Evolutionary conservation across 1,139 yeast genomes (phyloP).

Genomic region (Candida sp.): DNA sequence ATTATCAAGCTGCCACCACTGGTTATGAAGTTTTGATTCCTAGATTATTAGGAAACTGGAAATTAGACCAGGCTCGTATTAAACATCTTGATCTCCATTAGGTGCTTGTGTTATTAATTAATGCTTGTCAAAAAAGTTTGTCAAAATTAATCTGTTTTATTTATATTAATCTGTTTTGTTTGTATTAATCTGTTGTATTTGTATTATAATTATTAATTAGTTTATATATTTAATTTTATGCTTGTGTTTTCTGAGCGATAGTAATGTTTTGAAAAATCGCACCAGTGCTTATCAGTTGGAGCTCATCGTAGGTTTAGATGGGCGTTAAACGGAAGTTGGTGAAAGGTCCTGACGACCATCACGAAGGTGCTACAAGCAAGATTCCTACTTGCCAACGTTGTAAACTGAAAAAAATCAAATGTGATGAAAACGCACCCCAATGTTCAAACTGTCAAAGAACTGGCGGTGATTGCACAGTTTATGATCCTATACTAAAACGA

Average conservation of each 20-base stretch:
- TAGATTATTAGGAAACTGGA: constrained; percentile 36
- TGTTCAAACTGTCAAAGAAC: constrained; percentile 71
- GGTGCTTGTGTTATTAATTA: too few species aligned
- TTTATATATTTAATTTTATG: too few species aligned
- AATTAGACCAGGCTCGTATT: constrained; percentile 29
- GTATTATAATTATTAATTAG: too few species aligned
- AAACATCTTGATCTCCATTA: constrained; percentile 23
- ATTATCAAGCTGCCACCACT: constrained; percentile 51
- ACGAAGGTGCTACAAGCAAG: constrained; percentile 4
- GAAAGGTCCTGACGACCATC: constrained; percentile 3
- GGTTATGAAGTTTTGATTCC: constrained; percentile 75
- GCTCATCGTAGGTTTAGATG: too few species aligned
- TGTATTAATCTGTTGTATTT: too few species aligned
- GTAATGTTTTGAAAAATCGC: too few species aligned
- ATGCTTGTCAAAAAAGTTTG: too few species aligned
- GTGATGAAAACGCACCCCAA: constrained; percentile 81
- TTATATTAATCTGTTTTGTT: too few species aligned
- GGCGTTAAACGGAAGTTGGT: constrained; percentile 1
- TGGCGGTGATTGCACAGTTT: constrained; percentile 71
- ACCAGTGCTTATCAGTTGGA: too few species aligned
- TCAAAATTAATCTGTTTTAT: too few species aligned
- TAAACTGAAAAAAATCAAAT: constrained; percentile 71
- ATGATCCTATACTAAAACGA: constrained; percentile 86
- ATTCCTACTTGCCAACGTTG: constrained; percentile 86
- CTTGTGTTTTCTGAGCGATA: too few species aligned